Evolutionary conservation across 441 rosid species (phyloP).

Genomic region (Populus tomentosa): DNA sequence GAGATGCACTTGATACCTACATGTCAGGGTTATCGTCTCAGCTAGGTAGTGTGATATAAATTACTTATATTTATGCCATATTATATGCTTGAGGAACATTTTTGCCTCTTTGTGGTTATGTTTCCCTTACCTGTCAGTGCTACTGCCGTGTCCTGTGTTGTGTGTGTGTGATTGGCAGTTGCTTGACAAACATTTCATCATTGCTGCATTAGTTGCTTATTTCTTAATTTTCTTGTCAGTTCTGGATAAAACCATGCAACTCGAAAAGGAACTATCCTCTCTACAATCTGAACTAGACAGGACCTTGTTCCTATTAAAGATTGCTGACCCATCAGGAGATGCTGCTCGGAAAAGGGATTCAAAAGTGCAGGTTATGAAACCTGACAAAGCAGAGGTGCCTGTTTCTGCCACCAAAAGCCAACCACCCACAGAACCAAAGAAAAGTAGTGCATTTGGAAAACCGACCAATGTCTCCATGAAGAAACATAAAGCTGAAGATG

Average conservation of each 20-base stretch:
- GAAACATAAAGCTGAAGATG: constrained; percentile 29
- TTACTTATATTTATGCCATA: not conserved
- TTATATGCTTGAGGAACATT: not conserved
- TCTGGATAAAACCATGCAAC: constrained; percentile 54
- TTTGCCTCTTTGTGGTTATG: not conserved
- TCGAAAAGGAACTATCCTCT: constrained; percentile 63
- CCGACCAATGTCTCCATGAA: constrained; percentile 23
- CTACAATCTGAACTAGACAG: constrained; percentile 77
- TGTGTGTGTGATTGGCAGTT: not conserved
- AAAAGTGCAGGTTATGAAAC: constrained; percentile 37
- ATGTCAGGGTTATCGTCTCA: constrained; percentile 91
- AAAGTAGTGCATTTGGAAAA: constrained; percentile 25
- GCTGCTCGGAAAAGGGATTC: constrained; percentile 61
- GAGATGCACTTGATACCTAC: constrained; percentile 88
- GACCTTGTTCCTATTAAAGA: constrained; percentile 67
- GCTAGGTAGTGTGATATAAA: constrained; percentile 46
- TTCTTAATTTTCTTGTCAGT: constrained; percentile 41
- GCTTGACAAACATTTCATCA: not conserved
- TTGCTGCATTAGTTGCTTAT: constrained; percentile 12
- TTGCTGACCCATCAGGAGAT: constrained; percentile 93
- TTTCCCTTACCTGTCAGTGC: not conserved
- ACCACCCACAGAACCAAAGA: constrained; percentile 32
- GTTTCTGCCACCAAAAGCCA: constrained; percentile 28
- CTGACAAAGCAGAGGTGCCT: constrained; percentile 30
- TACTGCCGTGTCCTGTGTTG: not conserved